Base-by-base conservation (phyloP, 192 early-diverging fungal species). In the Physocladia obscura region DNA sequence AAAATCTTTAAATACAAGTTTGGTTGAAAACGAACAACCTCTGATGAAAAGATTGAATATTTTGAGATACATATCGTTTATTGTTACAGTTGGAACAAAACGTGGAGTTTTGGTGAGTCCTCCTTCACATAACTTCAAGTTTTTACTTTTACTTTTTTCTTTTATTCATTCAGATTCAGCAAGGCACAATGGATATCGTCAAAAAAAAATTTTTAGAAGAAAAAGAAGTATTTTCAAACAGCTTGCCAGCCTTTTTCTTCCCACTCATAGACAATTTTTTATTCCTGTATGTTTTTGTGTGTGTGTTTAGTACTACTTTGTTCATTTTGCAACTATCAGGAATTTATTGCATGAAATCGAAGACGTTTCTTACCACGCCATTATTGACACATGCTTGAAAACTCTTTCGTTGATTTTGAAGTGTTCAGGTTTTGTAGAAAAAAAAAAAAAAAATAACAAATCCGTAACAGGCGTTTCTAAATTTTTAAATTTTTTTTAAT, bases 331-430 rank as follows among this genome's bases (percentile, higher is more conserved):
- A 19, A 22, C 19, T 15, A 1, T 17, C 29, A 62, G 61, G 27
- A 37, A 48, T 3, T 49, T 31, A 8, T 26, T 65, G 48, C n/a
- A 65, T 44, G 44, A n/a, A 2, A 13, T 22, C 19, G 24, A 54
- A 26, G 21, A 56, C 4, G 6, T 57, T 2, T 1, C 65, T 0
- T 52, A 68, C 29, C 49, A 68, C 29, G 35, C 39, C 1, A 22
- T 68, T 4, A 11, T 68, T 1, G 65, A 68, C 11, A 39, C 65
- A 4, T 68, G n/a, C 21, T 29, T 68, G 54, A 68, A 68, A 57
- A 57, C 65, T 11, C n/a, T 38, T 19, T 17, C 65, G 1, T 27
- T 57, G 4, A 56, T 68, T 35, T 21, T 68, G 4, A 68, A 68
- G 52, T 56, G 65, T 26, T 54, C 65, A 54, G 63, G 63, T 65